phyloP scores from a whole-genome alignment of 2,329 filamentous ascomycete species.

The Dothistroma septosporum region DNA sequence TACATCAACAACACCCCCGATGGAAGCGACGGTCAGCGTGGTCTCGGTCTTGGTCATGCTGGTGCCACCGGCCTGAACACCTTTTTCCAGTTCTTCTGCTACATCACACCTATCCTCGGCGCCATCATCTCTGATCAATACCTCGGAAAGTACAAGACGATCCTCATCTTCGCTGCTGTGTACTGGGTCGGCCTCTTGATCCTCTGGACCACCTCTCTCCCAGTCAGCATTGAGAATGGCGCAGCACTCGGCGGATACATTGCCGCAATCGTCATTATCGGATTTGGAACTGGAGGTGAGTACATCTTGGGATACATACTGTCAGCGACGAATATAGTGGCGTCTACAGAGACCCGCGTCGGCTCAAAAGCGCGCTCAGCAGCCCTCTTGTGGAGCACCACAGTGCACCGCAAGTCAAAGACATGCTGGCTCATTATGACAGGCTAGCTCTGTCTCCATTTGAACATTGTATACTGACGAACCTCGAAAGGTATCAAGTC shows the following conservation, averaged over 20 bases:
- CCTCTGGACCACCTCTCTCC: slow-evolving; percentile 62
- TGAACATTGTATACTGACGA: too few relatives aligned
- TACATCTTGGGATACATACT: too few relatives aligned
- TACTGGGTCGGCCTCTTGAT: slow-evolving; percentile 64
- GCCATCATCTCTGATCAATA: slow-evolving; percentile 62
- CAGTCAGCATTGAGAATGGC: slow-evolving; percentile 57
- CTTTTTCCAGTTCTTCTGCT: slow-evolving; percentile 49
- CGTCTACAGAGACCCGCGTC: too few relatives aligned
- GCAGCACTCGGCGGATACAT: slow-evolving; percentile 61
- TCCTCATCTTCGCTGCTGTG: slow-evolving; percentile 60
- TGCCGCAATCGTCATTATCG: slow-evolving; percentile 62
- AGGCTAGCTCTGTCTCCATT: too few relatives aligned
- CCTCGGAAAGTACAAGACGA: slow-evolving; percentile 66
- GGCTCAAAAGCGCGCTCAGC: too few relatives aligned
- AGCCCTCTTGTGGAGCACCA: too few relatives aligned
- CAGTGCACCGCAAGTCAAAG: too few relatives aligned
- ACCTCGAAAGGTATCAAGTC: slow-evolving; percentile 61
- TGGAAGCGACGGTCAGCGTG: slow-evolving; percentile 39
- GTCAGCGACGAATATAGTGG: too few relatives aligned
- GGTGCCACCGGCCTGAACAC: slow-evolving; percentile 42
- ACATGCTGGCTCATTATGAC: too few relatives aligned
- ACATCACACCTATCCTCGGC: slow-evolving; percentile 44
- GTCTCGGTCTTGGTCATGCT: slow-evolving; percentile 39
- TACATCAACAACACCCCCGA: slow-evolving; percentile 45
- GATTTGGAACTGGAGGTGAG: slow-evolving; percentile 63